phyloP scores from a whole-genome alignment of 306 rosid genomes.

The Quercus bicolor region DNA sequence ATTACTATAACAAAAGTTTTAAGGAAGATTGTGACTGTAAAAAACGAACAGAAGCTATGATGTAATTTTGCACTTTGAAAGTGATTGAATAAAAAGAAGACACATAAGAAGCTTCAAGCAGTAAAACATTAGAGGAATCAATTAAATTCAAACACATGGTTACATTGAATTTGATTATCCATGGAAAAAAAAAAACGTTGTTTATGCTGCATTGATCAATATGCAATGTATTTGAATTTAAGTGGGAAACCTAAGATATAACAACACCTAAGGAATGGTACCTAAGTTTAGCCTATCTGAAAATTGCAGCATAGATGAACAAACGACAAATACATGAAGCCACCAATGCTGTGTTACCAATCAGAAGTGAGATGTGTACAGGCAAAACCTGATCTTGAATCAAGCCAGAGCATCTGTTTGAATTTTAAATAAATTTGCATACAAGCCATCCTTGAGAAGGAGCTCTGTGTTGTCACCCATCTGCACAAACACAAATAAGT shows the following conservation, averaged over 20 bases:
- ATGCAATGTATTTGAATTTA: too few relatives aligned
- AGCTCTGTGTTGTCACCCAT: slow-evolving; percentile 40
- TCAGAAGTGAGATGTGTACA: background rate
- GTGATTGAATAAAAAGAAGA: background rate
- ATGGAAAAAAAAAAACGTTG: too few relatives aligned
- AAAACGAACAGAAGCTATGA: too few relatives aligned
- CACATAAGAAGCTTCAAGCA: background rate
- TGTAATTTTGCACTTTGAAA: too few relatives aligned
- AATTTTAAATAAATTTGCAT: slow-evolving; percentile 29
- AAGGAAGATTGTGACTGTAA: too few relatives aligned
- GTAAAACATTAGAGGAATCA: background rate
- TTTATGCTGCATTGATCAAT: too few relatives aligned
- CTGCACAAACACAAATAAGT: slow-evolving; percentile 12
- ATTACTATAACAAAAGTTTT: too few relatives aligned
- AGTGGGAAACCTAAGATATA: too few relatives aligned
- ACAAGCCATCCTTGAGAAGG: slow-evolving; percentile 21
- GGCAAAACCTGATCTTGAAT: background rate
- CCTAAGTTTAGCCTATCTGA: too few relatives aligned
- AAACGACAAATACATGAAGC: background rate
- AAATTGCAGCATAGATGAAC: background rate
- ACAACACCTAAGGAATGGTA: too few relatives aligned
- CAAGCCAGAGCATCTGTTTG: slow-evolving; percentile 21
- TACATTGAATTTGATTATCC: too few relatives aligned
- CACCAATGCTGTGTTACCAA: background rate
- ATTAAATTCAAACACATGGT: too few relatives aligned